Conservation (phyloP, 495 filamentous ascomycete species). For the Xylaria bambusicola region DNA sequence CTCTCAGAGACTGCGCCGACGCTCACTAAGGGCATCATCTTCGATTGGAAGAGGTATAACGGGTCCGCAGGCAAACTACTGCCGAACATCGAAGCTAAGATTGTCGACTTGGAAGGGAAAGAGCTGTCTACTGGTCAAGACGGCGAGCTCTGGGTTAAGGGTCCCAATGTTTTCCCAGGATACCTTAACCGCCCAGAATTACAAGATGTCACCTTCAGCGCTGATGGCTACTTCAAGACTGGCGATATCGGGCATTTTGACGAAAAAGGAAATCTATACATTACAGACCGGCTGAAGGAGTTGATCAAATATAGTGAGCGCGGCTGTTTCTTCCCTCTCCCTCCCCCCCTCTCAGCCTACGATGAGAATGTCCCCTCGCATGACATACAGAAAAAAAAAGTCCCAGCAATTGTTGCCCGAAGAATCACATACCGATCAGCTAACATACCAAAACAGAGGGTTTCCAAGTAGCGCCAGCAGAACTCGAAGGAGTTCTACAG, state of each 20-base stretch:
- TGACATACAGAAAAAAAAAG: background rate
- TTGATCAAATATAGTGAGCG: constrained; percentile 77
- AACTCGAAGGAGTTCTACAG: constrained; percentile 78
- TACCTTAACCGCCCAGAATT: constrained; percentile 72
- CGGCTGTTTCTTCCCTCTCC: background rate
- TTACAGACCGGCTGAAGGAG: constrained; percentile 88
- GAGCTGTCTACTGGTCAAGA: constrained; percentile 54
- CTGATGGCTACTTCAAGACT: constrained; percentile 81
- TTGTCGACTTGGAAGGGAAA: constrained; percentile 63
- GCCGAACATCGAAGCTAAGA: constrained; percentile 82
- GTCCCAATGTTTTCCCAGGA: constrained; percentile 73
- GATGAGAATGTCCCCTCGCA: background rate
- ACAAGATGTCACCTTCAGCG: constrained; percentile 64
- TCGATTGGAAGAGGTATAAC: constrained; percentile 73
- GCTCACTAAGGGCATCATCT: constrained; percentile 63
- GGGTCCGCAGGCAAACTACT: constrained; percentile 81
- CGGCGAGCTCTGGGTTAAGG: constrained; percentile 77
- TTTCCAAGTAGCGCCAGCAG: constrained; percentile 85
- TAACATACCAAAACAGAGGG: constrained; percentile 51
- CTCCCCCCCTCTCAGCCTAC: background rate
- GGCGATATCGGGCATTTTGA: constrained; percentile 71
- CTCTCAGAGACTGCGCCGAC: constrained; percentile 57
- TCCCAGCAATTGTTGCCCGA: background rate
- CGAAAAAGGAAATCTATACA: constrained; percentile 52
- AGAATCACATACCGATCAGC: background rate